Evolutionary conservation across 495 filamentous ascomycete species (phyloP), one percentile per base, ranked within the genome.

Genomic region (Hyaloscypha variabilis): DNA sequence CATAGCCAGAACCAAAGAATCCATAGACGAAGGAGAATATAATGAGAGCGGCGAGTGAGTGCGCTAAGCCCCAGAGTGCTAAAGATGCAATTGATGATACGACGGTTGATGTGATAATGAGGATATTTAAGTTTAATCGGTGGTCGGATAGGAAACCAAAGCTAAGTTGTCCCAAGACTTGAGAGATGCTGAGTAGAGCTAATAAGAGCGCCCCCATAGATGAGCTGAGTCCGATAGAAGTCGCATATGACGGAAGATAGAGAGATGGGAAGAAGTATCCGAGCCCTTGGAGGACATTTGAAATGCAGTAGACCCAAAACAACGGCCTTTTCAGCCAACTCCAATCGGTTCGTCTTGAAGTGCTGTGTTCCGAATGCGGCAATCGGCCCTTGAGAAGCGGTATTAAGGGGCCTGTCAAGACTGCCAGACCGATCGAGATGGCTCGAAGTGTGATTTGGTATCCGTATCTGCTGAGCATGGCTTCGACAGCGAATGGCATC

Each of bases 1-100:
- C 68, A 55, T 75, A 79, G 13, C 74, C 77, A 11, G 69, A 71
- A 3, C 64, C 77, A 66, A 78, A 79, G 67, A 77, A 76, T 24
- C 77, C 77, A 57, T 77, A 78, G 0, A 77, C 34, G 14, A 77
- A 39, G 25, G 72, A 39, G 62, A 77, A 79, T 0, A 74, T 58
- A 4, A 75, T 31, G 54, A 77, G 51, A 1, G 67, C 34, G 6
- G 42, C 59, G 8, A 78, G 57, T 2, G 68, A 70, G 25, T 67
- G 54, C 6, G 74, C 72, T 1, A 75, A 52, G 2, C 75, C 75
- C 77, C 77, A 79, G 19, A 67, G 13, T 1, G 72, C 67, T 58
- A 76, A 69, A 24, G 64, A 51, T 26, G 75, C 72, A 10, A 68
- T 62, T 2, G 65, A 69, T 6, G 76, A 66, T 13, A 75, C 56